A percentile compares a stretch with the other conserved stretches of the same genome.
These are phyloP conservation scores for Globisporangium radiosum DNA, from an alignment of 352 stramenopile species.

Conservation along the genomic window DNA sequence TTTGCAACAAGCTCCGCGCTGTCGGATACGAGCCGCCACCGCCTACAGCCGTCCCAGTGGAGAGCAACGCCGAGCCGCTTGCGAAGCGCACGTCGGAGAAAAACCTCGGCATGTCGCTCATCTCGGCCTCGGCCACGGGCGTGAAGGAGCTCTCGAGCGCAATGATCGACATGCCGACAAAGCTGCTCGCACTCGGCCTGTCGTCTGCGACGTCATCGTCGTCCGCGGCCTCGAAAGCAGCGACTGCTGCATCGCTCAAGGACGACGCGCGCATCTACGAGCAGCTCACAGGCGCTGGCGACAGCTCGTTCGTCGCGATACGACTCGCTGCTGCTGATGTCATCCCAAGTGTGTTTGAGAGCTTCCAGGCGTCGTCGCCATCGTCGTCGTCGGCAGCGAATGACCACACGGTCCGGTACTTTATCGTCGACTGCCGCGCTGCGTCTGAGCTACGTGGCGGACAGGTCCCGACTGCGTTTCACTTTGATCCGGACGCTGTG, in stretches of 20 bases:
- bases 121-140: constrained; percentile 59
- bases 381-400: not conserved
- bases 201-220: not conserved
- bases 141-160: constrained; percentile 57
- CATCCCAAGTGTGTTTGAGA: constrained; percentile 63
- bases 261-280: constrained; percentile 43
- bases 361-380: constrained; percentile 37
- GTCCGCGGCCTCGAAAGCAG: constrained; percentile 5
- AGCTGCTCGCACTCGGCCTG: constrained; percentile 27
- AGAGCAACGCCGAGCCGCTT: not conserved
- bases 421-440: constrained; percentile 71
- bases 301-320: constrained; percentile 43
- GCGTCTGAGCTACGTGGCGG: constrained; percentile 32
- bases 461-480: constrained; percentile 70
- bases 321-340: constrained; percentile 52
- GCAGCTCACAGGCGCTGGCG: constrained; percentile 47
- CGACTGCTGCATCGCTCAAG: constrained; percentile 5
- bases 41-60: not conserved
- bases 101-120: constrained; percentile 38
- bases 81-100: constrained; percentile 6
- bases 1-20: constrained; percentile 47
- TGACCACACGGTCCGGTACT: constrained; percentile 52
- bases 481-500: constrained; percentile 62
- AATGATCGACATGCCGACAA: constrained; percentile 70
- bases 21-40: constrained; percentile 17